These are phyloP conservation scores for Calonectria fujianensis DNA, from an alignment of 2,329 filamentous ascomycete genomes.

Conservation along the genomic window DNA sequence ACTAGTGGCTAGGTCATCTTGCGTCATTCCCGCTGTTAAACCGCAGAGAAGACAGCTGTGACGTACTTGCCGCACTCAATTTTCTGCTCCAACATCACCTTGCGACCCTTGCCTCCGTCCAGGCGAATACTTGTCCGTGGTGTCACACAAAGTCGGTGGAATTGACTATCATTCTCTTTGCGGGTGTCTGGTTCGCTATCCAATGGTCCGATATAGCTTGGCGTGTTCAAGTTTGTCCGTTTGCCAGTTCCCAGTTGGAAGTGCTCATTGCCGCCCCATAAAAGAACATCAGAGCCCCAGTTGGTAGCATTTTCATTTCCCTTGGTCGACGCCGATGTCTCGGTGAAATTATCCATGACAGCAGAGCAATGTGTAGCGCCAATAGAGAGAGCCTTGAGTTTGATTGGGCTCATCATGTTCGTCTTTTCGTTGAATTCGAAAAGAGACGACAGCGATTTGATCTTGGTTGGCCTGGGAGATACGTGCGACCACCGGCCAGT, in stretches of 20 bases:
- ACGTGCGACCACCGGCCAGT: slow-evolving; percentile 93
- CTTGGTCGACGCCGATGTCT: slow-evolving; percentile 72
- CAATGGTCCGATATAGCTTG: slow-evolving; percentile 86
- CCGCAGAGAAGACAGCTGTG: slow-evolving; percentile 86
- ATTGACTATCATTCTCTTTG: slow-evolving; percentile 76
- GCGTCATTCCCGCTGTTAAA: slow-evolving; percentile 57
- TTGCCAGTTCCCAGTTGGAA: slow-evolving; percentile 96
- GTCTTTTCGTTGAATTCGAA: slow-evolving; percentile 89
- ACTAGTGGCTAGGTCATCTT: not conserved
- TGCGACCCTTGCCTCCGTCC: slow-evolving; percentile 76
- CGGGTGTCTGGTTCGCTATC: slow-evolving; percentile 78
- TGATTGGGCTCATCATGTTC: slow-evolving; percentile 84
- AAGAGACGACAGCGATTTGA: slow-evolving; percentile 88
- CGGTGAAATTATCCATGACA: slow-evolving; percentile 87
- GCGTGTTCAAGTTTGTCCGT: slow-evolving; percentile 85
- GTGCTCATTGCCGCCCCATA: slow-evolving; percentile 96
- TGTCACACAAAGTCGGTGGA: slow-evolving; percentile 87
- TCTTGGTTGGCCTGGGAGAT: slow-evolving; percentile 84
- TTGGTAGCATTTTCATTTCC: slow-evolving; percentile 82
- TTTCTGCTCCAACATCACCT: slow-evolving; percentile 86
- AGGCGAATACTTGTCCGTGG: slow-evolving; percentile 83
- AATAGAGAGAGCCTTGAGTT: slow-evolving; percentile 81
- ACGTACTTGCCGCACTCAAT: slow-evolving; percentile 90
- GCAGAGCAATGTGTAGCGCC: slow-evolving; percentile 89
- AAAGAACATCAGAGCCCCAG: slow-evolving; percentile 91